Evolutionary conservation across 2,329 filamentous ascomycete species (phyloP), one percentile per base, ranked within the genome.

Genomic region (Curvularia lunata): DNA sequence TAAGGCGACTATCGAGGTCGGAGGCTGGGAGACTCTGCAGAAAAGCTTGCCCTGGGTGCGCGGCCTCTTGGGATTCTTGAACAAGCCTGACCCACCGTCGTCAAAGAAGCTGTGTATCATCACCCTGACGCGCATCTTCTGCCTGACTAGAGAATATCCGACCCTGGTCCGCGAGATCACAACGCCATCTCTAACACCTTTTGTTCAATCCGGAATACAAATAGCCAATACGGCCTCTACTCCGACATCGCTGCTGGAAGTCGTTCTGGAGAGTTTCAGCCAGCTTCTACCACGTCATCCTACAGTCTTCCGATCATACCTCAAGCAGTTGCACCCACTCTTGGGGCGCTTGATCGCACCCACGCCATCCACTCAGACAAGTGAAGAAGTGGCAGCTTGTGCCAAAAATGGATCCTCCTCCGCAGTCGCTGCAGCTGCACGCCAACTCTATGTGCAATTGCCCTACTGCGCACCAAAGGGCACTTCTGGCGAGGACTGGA

Each of bases 161-260:
- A 95, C 91, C 8, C 82, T 97, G 52, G 83, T 94, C 43, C 85
- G 94, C 67, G 93, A 97, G 73, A 91, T 97, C 59, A 93, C 91
- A 1, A 96, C 92, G 0, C 92, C 92, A 2, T 91, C 87, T 3
- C 80, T 97, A 19, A 87, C 91, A 1, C 80, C 84, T 1, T 96
- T 94, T 69, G 84, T 93, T 45, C 87, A 86, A 0, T 83, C 89
- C 3, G 92, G 90, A 67, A 77, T 97, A 43, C 87, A 89, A 67
- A 81, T 94, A 43, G 68, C 66, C 25, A 66, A 61, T 23, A 67
- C 62, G 6, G 72, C 51, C 66, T 32, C 46, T 10, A 66, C 61
- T 63, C 55, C 64, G 3, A 19, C 62, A 21, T 38, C 70, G 70
- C 78, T 92, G 34, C 75, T 90, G 38, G 86, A 91, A 69, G 85